Percentiles rank a stretch among this genome's conserved stretches.
phyloP scores from a whole-genome alignment of 2,329 filamentous ascomycete genomes.

The Colletotrichum sp. region DNA sequence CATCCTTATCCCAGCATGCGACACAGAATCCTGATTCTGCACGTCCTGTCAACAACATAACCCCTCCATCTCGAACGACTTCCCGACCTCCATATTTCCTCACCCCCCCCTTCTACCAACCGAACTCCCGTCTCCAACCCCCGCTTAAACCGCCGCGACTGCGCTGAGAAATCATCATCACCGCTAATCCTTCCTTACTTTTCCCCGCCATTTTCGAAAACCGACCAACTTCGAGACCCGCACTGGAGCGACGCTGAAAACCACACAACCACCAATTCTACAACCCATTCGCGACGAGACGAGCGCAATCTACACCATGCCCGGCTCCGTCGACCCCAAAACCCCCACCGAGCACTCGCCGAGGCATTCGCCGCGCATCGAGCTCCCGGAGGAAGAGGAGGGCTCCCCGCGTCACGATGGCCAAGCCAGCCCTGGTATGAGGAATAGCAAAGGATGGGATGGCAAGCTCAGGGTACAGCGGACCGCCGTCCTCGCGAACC shows the following conservation, averaged over 20 bases:
- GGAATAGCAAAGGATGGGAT: conserved; percentile 78
- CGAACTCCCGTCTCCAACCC: neutral
- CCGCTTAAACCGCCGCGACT: neutral
- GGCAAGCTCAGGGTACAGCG: conserved; percentile 80
- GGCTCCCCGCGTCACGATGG: conserved; percentile 42
- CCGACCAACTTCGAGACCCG: neutral
- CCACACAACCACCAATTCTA: neutral
- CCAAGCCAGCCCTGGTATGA: conserved; percentile 52
- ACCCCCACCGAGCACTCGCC: conserved; percentile 33
- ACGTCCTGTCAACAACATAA: neutral
- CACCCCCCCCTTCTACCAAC: neutral
- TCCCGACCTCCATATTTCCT: neutral
- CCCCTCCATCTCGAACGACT: neutral
- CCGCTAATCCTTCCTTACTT: neutral
- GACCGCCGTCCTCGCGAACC: conserved; percentile 73
- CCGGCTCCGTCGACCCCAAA: conserved; percentile 42
- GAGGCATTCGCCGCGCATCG: conserved; percentile 46
- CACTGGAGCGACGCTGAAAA: neutral
- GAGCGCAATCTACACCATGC: conserved; percentile 38
- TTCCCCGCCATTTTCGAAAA: neutral
- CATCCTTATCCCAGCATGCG: neutral
- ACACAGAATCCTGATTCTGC: neutral
- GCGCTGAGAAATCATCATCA: conserved; percentile 1
- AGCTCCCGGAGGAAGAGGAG: conserved; percentile 48
- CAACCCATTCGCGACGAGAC: neutral